These are phyloP conservation scores for Hyphopichia fennica DNA, from an alignment of 1,139 yeast genomes.

Conservation along the genomic window DNA sequence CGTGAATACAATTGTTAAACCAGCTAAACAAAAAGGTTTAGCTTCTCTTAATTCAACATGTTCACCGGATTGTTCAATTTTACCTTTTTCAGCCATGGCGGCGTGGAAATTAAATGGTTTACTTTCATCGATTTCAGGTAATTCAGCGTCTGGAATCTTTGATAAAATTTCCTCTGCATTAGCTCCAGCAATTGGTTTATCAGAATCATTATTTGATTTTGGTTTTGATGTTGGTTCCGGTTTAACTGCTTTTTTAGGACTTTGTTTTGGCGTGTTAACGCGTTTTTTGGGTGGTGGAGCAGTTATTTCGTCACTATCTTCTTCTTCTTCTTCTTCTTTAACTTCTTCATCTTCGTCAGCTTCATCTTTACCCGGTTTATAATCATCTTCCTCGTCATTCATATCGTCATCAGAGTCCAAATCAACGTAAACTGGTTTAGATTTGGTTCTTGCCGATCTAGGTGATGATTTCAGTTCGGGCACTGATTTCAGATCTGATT, in stretches of 20 bases:
- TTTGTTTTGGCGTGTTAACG: neutral
- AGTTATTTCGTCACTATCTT: neutral
- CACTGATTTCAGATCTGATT: constrained; percentile 2
- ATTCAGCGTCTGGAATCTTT: constrained; percentile 65
- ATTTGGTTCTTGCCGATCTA: constrained; percentile 2
- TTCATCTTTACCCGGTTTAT: constrained; percentile 10
- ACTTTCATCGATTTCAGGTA: constrained; percentile 55
- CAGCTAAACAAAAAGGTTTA: constrained; percentile 77
- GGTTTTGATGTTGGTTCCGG: constrained; percentile 2
- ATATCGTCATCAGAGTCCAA: constrained; percentile 20
- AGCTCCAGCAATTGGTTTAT: neutral
- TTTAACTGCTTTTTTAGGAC: constrained; percentile 2
- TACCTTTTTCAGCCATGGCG: constrained; percentile 41
- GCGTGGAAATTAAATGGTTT: constrained; percentile 58
- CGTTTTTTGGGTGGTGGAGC: no score
- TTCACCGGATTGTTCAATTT: constrained; percentile 17
- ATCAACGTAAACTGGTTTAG: constrained; percentile 8
- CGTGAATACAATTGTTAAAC: constrained; percentile 89
- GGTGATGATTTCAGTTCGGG: constrained; percentile 8
- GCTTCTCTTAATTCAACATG: constrained; percentile 65
- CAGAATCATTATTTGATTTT: neutral
- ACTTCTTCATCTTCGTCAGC: constrained; percentile 17
- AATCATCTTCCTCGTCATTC: constrained; percentile 15
- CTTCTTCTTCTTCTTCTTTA: constrained; percentile 5
- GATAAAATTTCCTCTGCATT: constrained; percentile 57